phyloP scores from a whole-genome alignment of 2,329 filamentous ascomycete species.

The Teratosphaeria gauchensis region DNA sequence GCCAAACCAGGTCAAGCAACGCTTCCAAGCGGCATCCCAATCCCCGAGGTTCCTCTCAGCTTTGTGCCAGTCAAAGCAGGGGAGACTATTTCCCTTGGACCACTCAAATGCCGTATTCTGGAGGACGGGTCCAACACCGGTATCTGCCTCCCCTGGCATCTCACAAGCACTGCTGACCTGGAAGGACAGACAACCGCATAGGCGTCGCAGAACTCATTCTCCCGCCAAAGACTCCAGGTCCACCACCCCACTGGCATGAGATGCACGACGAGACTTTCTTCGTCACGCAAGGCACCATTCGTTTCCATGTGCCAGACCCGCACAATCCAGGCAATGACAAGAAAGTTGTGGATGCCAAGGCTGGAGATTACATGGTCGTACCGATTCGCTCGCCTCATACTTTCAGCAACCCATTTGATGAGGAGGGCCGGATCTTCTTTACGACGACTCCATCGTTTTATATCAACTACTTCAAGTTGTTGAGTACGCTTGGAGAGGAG shows the following conservation, averaged over 20 bases:
- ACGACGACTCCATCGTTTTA: conserved; percentile 49
- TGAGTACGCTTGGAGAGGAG: conserved; percentile 36
- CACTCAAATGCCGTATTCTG: conserved; percentile 41
- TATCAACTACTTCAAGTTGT: conserved; percentile 48
- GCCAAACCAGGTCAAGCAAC: conserved; percentile 1
- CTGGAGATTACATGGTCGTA: conserved; percentile 47
- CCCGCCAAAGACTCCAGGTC: conserved; percentile 37
- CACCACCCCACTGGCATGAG: conserved; percentile 45
- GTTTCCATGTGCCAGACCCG: conserved; percentile 39
- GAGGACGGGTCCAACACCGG: conserved; percentile 44
- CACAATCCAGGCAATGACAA: conserved; percentile 23
- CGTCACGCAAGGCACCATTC: conserved; percentile 42
- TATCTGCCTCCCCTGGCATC: conserved; percentile 10
- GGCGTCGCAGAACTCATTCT: conserved; percentile 41
- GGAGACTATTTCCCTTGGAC: conserved; percentile 41
- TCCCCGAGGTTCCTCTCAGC: conserved; percentile 37
- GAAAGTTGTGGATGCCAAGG: conserved; percentile 37
- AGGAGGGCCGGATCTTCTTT: conserved; percentile 47
- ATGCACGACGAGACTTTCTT: conserved; percentile 53
- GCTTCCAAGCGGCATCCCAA: conserved; percentile 17
- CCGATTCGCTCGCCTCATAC: conserved; percentile 47
- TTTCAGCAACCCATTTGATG: conserved; percentile 46
- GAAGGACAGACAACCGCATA: conserved; percentile 36
- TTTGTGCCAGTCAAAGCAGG: conserved; percentile 40
- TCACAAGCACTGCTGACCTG: not conserved